Evolutionary conservation across 2,329 filamentous ascomycete species (phyloP), one percentile per base, ranked within the genome.

Genomic region (Claviceps citrina): DNA sequence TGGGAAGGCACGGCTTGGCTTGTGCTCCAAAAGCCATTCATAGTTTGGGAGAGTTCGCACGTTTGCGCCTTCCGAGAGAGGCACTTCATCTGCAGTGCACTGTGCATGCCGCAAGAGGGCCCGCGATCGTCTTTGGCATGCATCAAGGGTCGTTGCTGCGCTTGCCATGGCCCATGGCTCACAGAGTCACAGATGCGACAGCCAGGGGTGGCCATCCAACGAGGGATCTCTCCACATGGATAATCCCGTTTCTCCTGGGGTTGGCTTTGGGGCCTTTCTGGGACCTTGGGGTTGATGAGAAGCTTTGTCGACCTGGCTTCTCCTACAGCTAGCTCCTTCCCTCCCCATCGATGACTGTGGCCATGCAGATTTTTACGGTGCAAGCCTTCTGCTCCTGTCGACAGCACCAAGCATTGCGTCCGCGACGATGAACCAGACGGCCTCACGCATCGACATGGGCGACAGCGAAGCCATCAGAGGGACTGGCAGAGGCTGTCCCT

Each of bases 291-390:
- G 31, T 38, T 39, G 16, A 46, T 44, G 42, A 44, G 39, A 35
- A 45, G 41, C 26, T 48, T 48, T 38, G 36, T 46, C 20, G 32
- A 45, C 35, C 41, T 43, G 22, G 41, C 39, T n/a, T 36, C 39
- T 34, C 42, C 41, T 18, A 31, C 43, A 3, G 25, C 12, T 24
- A 39, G 22, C 27, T 33, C 26, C 3, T 28, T 36, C 31, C 39
- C 18, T 31, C 10, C 13, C 22, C 10, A 16, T 28, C 31, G n/a
- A 28, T 38, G 39, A 32, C 12, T 16, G 15, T 16, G 18, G 26
- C 10, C 24, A 30, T 30, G 15, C 18, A 26, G 20, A 36, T 26
- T 35, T 27, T 19, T 26, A 34, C 37, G 31, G 40, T 30, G 26
- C 38, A 38, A 47, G 39, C 35, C 35, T 43, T 25, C 35, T 46